These are phyloP conservation scores for Venturiaceae sp. DNA, from an alignment of 2,329 filamentous ascomycete genomes.

Conservation along the genomic window DNA sequence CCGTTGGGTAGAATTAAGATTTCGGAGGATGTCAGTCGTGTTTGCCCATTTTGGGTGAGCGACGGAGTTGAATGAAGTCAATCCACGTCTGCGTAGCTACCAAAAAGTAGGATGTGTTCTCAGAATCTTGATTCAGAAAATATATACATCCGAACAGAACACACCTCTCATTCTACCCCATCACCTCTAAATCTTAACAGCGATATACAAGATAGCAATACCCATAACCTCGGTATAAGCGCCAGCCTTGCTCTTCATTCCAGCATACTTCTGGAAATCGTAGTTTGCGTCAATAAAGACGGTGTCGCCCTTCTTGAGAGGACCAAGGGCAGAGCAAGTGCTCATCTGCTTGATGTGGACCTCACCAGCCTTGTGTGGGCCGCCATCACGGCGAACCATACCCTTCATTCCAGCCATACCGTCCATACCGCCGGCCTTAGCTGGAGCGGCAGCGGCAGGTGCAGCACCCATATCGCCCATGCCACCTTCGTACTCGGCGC, in stretches of 20 bases:
- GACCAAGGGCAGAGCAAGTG: not conserved
- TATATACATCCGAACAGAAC: not conserved
- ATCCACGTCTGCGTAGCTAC: too few relatives aligned
- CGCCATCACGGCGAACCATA: not conserved
- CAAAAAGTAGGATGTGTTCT: not conserved
- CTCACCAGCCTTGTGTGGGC: not conserved
- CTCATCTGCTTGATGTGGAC: conserved; percentile 3
- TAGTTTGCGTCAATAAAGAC: conserved; percentile 6
- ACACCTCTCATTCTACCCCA: too few relatives aligned
- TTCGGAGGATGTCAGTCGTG: too few relatives aligned
- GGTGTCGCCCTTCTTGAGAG: conserved; percentile 6
- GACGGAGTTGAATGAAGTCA: too few relatives aligned
- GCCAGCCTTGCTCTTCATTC: not conserved
- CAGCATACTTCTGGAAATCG: conserved; percentile 3
- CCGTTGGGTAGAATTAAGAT: too few relatives aligned
- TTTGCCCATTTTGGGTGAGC: too few relatives aligned
- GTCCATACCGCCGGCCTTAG: not conserved
- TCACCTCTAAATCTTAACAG: not conserved
- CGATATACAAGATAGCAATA: conserved; percentile 1
- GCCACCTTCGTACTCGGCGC: conserved; percentile 5
- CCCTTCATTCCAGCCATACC: not conserved
- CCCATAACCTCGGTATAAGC: conserved; percentile 3
- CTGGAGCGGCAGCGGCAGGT: not conserved
- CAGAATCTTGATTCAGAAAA: not conserved
- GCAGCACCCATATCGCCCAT: not conserved